Base-by-base conservation (phyloP, 495 filamentous ascomycete genomes). In the Neurospora sp. region DNA sequence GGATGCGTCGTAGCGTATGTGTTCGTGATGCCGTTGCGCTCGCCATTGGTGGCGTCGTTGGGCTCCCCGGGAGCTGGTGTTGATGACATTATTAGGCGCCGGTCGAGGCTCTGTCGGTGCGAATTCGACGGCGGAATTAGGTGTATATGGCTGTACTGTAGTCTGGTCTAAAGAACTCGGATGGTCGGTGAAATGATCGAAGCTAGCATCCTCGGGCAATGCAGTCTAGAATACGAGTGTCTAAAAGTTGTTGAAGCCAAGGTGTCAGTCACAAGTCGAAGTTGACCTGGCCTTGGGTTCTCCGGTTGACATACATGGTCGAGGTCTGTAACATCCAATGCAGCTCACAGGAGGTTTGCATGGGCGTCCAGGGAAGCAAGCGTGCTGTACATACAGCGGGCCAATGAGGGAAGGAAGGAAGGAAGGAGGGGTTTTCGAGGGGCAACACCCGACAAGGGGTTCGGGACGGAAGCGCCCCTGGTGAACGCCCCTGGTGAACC, bases 1-100 rank as follows among this genome's bases (percentile, higher is more conserved):
- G 85, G 86, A 75, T 84, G 82, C 69, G 81, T 82, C 5, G 83
- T 78, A 61, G 78, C 76, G 41, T 82, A 80, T 37, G 70, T 18
- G 31, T 39, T 40, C 38, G 70, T 66, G 14, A 48, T 73, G 74
- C 76, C 75, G 71, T 69, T 69, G 42, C 68, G 71, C 40, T 73
- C 73, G 78, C 76, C 74, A 73, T 78, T 78, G 11, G 70, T 2
- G 48, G 48, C 73, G 70, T 74, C 71, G 72, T 69, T 73, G 71
- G 74, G 75, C 72, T 74, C 78, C 16, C 78, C 79, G 42, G 73
- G 48, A 71, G 53, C 73, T 38, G 70, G 61, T 72, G 9, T 71
- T 72, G 71, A 39, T 22, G 75, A 75, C 46, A 69, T 72, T 68
- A 76, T 76, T 46, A 44, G 53, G 53, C 18, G 53, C 53, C 53